phyloP scores from a whole-genome alignment of 371 early-diverging fungal genomes.

The Aphelidium insulamus region DNA sequence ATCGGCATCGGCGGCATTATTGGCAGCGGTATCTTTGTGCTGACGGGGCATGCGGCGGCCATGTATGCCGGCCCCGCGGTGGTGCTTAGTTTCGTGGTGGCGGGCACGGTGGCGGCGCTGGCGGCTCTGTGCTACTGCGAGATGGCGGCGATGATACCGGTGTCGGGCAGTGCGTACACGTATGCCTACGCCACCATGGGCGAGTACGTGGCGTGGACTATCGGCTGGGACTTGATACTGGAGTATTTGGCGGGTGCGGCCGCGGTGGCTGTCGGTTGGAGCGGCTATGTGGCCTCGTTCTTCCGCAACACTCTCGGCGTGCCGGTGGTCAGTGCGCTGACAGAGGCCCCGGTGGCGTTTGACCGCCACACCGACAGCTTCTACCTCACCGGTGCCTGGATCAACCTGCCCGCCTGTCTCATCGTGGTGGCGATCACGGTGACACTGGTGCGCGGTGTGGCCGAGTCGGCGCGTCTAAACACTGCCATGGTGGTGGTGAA shows the following conservation, averaged over 20 bases:
- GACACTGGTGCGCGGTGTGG: slow-evolving; percentile 40
- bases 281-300: slow-evolving; percentile 45
- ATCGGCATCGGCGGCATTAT: slow-evolving; percentile 46
- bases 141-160: slow-evolving; percentile 58
- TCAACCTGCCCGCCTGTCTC: slow-evolving; percentile 49
- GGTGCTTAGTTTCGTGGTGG: slow-evolving; percentile 46
- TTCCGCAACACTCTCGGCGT: slow-evolving; percentile 27
- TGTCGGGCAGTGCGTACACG: slow-evolving; percentile 61
- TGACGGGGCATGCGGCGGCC: slow-evolving; percentile 50
- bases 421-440: slow-evolving; percentile 31
- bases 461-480: slow-evolving; percentile 45
- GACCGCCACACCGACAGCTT: slow-evolving; percentile 15
- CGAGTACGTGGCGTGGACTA: slow-evolving; percentile 54
- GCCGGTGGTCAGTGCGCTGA: slow-evolving; percentile 20
- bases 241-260: slow-evolving; percentile 60
- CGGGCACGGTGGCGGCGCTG: slow-evolving; percentile 42
- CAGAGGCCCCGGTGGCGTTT: slow-evolving; percentile 37
- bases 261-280: slow-evolving; percentile 52
- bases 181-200: slow-evolving; percentile 66
- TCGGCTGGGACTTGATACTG: slow-evolving; percentile 65
- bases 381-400: slow-evolving; percentile 20
- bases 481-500: slow-evolving; percentile 43
- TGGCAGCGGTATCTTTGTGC: slow-evolving; percentile 36
- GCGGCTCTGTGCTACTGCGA: slow-evolving; percentile 61
- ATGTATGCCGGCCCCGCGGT: slow-evolving; percentile 56